These are phyloP conservation scores for Calendula officinalis DNA, from an alignment of 129 eudicot species.

Conservation along the genomic window DNA sequence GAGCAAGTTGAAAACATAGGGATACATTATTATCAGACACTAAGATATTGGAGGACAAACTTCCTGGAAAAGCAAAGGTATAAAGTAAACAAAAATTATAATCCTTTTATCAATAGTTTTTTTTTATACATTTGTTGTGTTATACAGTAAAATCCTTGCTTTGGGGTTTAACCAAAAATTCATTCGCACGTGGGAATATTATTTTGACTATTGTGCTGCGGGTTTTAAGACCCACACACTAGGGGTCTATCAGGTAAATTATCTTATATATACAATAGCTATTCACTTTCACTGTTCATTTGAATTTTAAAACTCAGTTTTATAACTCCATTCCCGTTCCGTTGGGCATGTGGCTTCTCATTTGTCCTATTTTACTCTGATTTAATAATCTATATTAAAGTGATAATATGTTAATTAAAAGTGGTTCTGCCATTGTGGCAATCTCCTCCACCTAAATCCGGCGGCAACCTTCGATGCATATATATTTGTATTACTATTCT, in stretches of 20 bases:
- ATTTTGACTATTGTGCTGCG: conserved; percentile 88
- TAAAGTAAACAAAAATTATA: neutral
- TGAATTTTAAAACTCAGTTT: too few species aligned
- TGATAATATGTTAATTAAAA: too few species aligned
- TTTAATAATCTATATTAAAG: too few species aligned
- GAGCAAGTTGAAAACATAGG: conserved; percentile 94
- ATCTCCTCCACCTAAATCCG: too few species aligned
- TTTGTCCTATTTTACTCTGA: too few species aligned
- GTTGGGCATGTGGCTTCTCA: too few species aligned
- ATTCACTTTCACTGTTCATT: too few species aligned
- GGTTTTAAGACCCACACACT: conserved; percentile 79
- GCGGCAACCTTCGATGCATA: too few species aligned
- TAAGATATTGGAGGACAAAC: conserved; percentile 77
- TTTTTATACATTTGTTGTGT: neutral
- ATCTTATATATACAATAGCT: too few species aligned
- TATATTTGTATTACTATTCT: too few species aligned
- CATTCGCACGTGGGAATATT: conserved; percentile 89
- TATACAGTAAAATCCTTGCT: conserved; percentile 51
- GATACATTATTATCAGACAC: conserved; percentile 80
- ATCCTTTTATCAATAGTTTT: neutral
- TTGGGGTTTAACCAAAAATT: conserved; percentile 86
- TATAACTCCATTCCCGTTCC: too few species aligned
- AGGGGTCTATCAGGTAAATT: conserved; percentile 68
- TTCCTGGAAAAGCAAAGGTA: conserved; percentile 72
- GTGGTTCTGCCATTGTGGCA: too few species aligned